Base-by-base conservation (phyloP, 352 stramenopile genomes). In the Phytophthora sojae region DNA sequence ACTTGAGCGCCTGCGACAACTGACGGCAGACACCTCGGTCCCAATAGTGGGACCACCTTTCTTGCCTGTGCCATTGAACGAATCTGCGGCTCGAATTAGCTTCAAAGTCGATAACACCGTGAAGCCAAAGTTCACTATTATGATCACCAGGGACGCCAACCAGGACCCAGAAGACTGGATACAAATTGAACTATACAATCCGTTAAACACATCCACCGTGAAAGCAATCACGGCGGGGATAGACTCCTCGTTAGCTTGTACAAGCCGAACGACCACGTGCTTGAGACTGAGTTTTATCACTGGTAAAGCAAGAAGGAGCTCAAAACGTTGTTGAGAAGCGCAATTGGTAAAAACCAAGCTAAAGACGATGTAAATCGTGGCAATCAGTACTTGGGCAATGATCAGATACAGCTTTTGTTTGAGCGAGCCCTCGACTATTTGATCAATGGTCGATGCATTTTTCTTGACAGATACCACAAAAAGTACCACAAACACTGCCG, bases 171-270 rank as follows among this genome's bases (percentile, higher is more conserved):
- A 52, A 3, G 50, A 42, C 35, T 66, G 61, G 8, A 62, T 52
- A 35, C 61, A 69, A 21, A 62, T 69, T 4, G 61, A 61, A 11
- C 42, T 49, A 19, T 57, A 69, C 21, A 69, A 26, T n/a, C 61
- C 52, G 11, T 61, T 68, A 7, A 68, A 61, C 2, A 57, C 42
- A 54, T 68, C 52, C 7, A 67, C 51, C 25, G 60, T 49, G 15
- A 62, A 62, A 26, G 17, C 56, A 15, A 62, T 39, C 3, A 67
- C 50, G 6, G 51, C 37, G 6, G 61, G 61, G 11, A 68, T 61
- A 9, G 35, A 37, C 11, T 39, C 39, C 2, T 52, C 15, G 35
- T 67, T 61, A 25, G 19, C 29, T 14, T 3, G 19, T 44, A 42
- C 15, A 12, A 61, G 39, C 15, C n/a, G 35, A 19, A 39, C 52